These are phyloP conservation scores for Dictyostelium brefeldianum DNA, from an alignment of 78 protist genomes.

Conservation along the genomic window DNA sequence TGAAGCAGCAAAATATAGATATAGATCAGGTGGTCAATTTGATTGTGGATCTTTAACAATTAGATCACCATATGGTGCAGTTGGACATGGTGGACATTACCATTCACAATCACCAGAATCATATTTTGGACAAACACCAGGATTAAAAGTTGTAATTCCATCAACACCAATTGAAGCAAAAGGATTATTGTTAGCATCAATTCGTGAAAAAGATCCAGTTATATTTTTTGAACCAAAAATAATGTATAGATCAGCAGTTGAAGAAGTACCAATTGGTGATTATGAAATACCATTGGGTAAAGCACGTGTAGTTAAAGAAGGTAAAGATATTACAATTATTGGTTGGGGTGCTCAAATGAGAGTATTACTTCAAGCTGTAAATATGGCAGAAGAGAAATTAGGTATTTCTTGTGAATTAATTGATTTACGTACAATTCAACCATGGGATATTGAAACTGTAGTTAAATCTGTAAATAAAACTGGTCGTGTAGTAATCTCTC, in stretches of 20 bases:
- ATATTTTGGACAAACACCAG: slow-evolving; percentile 97
- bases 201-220: slow-evolving; percentile 94
- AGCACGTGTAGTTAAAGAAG: slow-evolving; percentile 90
- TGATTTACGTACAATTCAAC: slow-evolving; percentile 92
- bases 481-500: slow-evolving; percentile 90
- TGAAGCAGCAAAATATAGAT: slow-evolving; percentile 98
- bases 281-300: slow-evolving; percentile 91
- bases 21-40: slow-evolving; percentile 93
- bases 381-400: slow-evolving; percentile 86
- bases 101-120: slow-evolving; percentile 98
- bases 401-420: slow-evolving; percentile 91
- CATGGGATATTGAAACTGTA: slow-evolving; percentile 95
- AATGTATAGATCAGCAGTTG: slow-evolving; percentile 94
- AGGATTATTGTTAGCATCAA: slow-evolving; percentile 95
- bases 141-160: slow-evolving; percentile 95
- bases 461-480: slow-evolving; percentile 90
- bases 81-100: slow-evolving; percentile 97
- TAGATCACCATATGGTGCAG: slow-evolving; percentile 97
- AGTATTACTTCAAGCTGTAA: slow-evolving; percentile 81
- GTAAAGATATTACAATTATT: slow-evolving; percentile 91
- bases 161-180: slow-evolving; percentile 94
- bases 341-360: slow-evolving; percentile 94
- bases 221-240: slow-evolving; percentile 98
- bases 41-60: slow-evolving; percentile 94
- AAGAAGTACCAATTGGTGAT: slow-evolving; percentile 92